phyloP scores from a whole-genome alignment of 257 asterid genomes.

The Nicotiana knightiana region DNA sequence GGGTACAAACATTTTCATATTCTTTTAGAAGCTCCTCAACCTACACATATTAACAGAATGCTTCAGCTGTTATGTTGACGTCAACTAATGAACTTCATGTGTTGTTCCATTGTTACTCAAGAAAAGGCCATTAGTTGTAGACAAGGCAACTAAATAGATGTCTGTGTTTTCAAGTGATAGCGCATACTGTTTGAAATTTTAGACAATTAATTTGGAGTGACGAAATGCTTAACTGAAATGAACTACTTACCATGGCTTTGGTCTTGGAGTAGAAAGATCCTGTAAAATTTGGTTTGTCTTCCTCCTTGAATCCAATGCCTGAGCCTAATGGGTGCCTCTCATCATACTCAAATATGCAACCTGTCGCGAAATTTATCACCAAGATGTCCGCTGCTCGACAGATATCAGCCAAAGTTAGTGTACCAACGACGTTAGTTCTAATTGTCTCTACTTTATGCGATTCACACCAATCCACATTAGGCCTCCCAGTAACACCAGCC shows the following conservation, averaged over 20 bases:
- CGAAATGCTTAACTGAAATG: not conserved
- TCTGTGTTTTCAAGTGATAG: not conserved
- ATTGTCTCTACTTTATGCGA: slow-evolving; percentile 13
- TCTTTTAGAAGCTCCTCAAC: slow-evolving; percentile 31
- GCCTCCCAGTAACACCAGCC: slow-evolving; percentile 21
- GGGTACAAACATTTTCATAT: slow-evolving; percentile 32
- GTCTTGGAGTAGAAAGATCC: slow-evolving; percentile 17
- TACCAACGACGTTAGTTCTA: slow-evolving; percentile 6
- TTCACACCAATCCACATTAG: slow-evolving; percentile 22
- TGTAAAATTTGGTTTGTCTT: slow-evolving; percentile 13
- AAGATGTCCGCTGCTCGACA: not conserved
- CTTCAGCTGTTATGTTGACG: not conserved
- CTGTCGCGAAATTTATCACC: slow-evolving; percentile 14
- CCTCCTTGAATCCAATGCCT: slow-evolving; percentile 19
- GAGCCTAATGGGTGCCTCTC: slow-evolving; percentile 12
- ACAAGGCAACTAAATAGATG: not conserved
- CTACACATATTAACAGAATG: not conserved
- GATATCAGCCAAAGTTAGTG: slow-evolving; percentile 16
- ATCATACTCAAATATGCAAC: slow-evolving; percentile 17
- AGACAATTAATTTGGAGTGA: no score
- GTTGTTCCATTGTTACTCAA: not conserved
- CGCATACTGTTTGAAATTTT: no score
- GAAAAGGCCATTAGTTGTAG: no score
- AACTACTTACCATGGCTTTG: slow-evolving; percentile 15
- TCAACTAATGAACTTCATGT: not conserved